These are phyloP conservation scores for Trypanosoma cruzi DNA, from an alignment of 208 protist genomes.

Conservation along the genomic window DNA sequence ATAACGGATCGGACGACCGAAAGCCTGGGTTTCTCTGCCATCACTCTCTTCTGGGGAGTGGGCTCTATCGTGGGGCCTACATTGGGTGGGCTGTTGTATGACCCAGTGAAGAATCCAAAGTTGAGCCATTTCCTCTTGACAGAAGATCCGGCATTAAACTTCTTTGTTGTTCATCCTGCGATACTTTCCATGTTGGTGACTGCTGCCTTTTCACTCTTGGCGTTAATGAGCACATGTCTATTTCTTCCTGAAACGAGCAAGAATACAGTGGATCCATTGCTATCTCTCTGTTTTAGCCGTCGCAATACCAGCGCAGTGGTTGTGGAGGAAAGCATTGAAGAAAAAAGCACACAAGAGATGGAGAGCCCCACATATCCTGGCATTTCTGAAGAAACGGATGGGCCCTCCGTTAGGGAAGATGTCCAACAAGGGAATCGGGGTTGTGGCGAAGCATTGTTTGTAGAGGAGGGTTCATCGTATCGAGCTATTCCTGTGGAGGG, in stretches of 20 bases:
- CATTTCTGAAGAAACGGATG: neutral
- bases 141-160: constrained; percentile 32
- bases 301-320: neutral
- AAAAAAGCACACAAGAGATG: neutral
- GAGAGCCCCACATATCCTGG: neutral
- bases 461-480: neutral
- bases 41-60: constrained; percentile 93
- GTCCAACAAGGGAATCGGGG: neutral
- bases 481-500: neutral
- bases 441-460: neutral
- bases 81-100: constrained; percentile 74
- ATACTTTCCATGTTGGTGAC: constrained; percentile 71
- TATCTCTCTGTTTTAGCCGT: constrained; percentile 17
- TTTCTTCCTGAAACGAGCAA: constrained; percentile 41
- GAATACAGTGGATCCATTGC: constrained; percentile 21
- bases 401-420: too few species aligned
- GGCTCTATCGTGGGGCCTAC: constrained; percentile 71
- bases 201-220: constrained; percentile 32
- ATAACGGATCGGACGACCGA: constrained; percentile 78
- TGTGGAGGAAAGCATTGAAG: constrained; percentile 10
- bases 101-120: constrained; percentile 37
- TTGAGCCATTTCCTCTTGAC: constrained; percentile 25
- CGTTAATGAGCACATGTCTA: constrained; percentile 29
- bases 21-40: constrained; percentile 95
- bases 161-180: constrained; percentile 55